phyloP scores from a whole-genome alignment of 2,329 filamentous ascomycete species.

The Epichloe elymi region DNA sequence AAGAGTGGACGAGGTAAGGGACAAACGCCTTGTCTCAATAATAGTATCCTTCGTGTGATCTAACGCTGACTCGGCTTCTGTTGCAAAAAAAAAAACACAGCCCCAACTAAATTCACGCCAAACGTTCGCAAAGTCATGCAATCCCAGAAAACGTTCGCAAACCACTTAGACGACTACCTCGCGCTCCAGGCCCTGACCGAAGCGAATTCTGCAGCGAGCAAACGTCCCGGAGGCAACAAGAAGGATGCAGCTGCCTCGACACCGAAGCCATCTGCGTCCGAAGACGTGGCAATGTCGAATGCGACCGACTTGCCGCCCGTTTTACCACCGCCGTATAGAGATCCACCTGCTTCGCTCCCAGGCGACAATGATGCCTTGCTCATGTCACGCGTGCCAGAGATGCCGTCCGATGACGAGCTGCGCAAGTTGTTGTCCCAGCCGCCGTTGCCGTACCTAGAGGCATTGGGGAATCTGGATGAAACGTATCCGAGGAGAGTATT shows the following conservation, averaged over 20 bases:
- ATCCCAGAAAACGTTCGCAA: slow-evolving; percentile 71
- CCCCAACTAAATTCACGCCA: slow-evolving; percentile 46
- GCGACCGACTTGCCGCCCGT: slow-evolving; percentile 15
- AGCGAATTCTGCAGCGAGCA: slow-evolving; percentile 18
- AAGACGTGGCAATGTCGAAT: slow-evolving; percentile 17
- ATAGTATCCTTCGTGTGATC: background rate
- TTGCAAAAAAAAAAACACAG: slow-evolving; percentile 11
- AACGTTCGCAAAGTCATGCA: slow-evolving; percentile 65
- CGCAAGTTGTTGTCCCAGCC: slow-evolving; percentile 49
- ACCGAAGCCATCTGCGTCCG: slow-evolving; percentile 8
- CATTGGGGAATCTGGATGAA: slow-evolving; percentile 32
- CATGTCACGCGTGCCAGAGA: slow-evolving; percentile 40
- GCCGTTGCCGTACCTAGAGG: slow-evolving; percentile 55
- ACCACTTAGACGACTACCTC: slow-evolving; percentile 69
- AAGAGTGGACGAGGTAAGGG: slow-evolving; percentile 32
- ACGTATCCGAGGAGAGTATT: slow-evolving; percentile 50
- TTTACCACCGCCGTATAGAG: slow-evolving; percentile 20
- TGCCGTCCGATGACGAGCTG: slow-evolving; percentile 49
- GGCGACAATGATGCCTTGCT: slow-evolving; percentile 46
- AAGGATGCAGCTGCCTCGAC: slow-evolving; percentile 13
- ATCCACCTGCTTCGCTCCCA: slow-evolving; percentile 27
- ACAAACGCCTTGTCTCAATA: background rate
- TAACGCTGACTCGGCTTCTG: background rate
- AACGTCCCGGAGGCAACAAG: slow-evolving; percentile 15
- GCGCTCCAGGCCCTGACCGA: slow-evolving; percentile 41